These are phyloP conservation scores for Speleostelium caveatum DNA, from an alignment of 78 protist species.

Conservation along the genomic window DNA sequence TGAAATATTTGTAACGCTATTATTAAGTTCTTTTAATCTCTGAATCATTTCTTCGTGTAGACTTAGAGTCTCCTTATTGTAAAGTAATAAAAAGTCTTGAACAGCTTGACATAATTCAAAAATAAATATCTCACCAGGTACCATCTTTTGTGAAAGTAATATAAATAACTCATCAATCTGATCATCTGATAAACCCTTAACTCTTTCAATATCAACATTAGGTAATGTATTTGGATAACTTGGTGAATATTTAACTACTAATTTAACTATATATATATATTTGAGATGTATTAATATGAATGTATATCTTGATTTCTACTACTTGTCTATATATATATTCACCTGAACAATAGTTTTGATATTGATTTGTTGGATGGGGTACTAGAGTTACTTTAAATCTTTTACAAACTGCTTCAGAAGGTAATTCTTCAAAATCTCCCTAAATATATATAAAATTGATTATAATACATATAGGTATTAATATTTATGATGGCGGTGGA, in stretches of 20 bases:
- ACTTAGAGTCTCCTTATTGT: slow-evolving; percentile 55
- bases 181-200: slow-evolving; percentile 69
- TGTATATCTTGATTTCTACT: too few relatives aligned
- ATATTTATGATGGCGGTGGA: not conserved
- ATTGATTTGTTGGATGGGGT: slow-evolving; percentile 65
- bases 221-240: slow-evolving; percentile 59
- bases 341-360: slow-evolving; percentile 66
- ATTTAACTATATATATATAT: slow-evolving; percentile 22
- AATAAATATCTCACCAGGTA: slow-evolving; percentile 36
- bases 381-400: slow-evolving; percentile 59
- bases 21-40: slow-evolving; percentile 14
- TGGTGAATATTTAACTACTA: slow-evolving; percentile 67
- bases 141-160: slow-evolving; percentile 32
- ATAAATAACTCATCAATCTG: slow-evolving; percentile 31
- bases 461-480: not conserved
- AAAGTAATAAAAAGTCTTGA: slow-evolving; percentile 41
- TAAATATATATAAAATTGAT: not conserved
- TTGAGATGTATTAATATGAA: too few relatives aligned
- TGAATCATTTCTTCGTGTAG: slow-evolving; percentile 70
- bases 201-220: slow-evolving; percentile 27
- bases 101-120: slow-evolving; percentile 65
- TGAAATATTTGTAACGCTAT: not conserved
- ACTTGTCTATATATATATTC: not conserved
- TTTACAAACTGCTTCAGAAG: slow-evolving; percentile 49
- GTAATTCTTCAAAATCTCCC: slow-evolving; percentile 65